Evolutionary conservation across 1,139 yeast species (phyloP), one percentile per base, ranked within the genome.

Genomic region (Zygosaccharomyces pseudobailii): DNA sequence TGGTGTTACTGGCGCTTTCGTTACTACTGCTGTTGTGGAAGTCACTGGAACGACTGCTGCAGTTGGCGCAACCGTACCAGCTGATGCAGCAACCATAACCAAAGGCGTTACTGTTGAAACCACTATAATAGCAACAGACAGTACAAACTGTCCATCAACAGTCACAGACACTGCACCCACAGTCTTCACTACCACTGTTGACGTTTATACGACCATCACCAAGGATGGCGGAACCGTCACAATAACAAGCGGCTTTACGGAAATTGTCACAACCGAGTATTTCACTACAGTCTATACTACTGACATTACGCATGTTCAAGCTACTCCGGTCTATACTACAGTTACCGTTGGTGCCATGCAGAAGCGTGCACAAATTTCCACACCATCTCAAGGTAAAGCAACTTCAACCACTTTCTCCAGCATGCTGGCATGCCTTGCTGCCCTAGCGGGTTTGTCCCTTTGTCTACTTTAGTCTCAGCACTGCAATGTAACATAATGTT

Each of bases 41-140:
- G 38, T 38, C 19, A 22, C 45, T 10, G 36, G 38, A 6, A 22
- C 34, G 5, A 43, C 40, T 5, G 48, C 44, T 5, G 22, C 51
- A 32, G 47, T 31, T 32, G 41, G 23, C n/a, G 22, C 28, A 34
- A 41, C 38, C 36, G 40, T 22, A 22, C 13, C 47, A 17, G 40
- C 36, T n/a, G 42, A 40, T 36, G 42, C 49, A 21, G 25, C 44
- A 24, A 37, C 52, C 21, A n/a, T 8, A 19, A 25, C 13, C 32
- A 49, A 49, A 17, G 45, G 30, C 13, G 41, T 28, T 28, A 52
- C 52, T 5, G 39, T 37, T 23, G 50, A 50, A 44, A 45, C 49
- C 40, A 48, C 53, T 9, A 32, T 27, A 38, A 24, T 8, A 6
- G 6, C 8, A 6, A n/a, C 33, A n/a, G 13, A 8, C 39, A 33